A percentile compares a stretch with the other conserved stretches of the same genome.
These are phyloP conservation scores for Schwanniomyces etchellsii DNA, from an alignment of 1,139 yeast species.

Conservation along the genomic window DNA sequence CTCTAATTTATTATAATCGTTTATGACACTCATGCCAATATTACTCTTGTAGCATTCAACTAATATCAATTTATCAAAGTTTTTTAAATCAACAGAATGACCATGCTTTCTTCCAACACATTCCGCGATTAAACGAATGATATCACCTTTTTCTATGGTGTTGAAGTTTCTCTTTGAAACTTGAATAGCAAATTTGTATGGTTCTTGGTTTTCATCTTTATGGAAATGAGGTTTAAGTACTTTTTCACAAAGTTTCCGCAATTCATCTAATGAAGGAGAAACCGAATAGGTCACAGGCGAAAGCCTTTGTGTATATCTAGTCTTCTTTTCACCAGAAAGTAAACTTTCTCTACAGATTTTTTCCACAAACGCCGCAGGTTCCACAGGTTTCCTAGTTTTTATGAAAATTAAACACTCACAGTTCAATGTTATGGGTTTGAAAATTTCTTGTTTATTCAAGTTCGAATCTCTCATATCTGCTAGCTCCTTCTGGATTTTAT, in stretches of 20 bases:
- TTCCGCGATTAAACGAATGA: constrained; percentile 68
- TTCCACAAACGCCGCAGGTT: constrained; percentile 67
- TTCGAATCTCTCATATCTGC: constrained; percentile 45
- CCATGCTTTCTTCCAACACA: constrained; percentile 65
- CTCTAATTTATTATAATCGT: constrained; percentile 49
- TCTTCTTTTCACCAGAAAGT: constrained; percentile 47
- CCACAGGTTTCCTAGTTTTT: constrained; percentile 71
- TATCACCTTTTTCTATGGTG: constrained; percentile 59
- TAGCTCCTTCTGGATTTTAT: constrained; percentile 65
- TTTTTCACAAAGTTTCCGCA: constrained; percentile 48
- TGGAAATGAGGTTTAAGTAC: constrained; percentile 71
- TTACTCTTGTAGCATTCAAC: constrained; percentile 85
- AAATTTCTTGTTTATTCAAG: constrained; percentile 38
- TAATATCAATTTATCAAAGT: constrained; percentile 71
- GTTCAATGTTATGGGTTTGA: constrained; percentile 63
- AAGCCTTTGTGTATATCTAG: constrained; percentile 70
- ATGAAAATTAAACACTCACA: constrained; percentile 85
- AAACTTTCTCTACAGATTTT: constrained; percentile 57
- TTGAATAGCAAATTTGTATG: constrained; percentile 72
- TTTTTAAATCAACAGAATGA: constrained; percentile 75
- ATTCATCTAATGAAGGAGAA: constrained; percentile 64
- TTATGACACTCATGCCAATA: constrained; percentile 77
- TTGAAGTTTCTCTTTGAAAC: constrained; percentile 76
- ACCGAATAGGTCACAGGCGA: constrained; percentile 78
- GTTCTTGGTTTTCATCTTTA: constrained; percentile 38